Evolutionary conservation across 345 rosid species (phyloP), one percentile per base, ranked within the genome.

Genomic region (Salix dunnii): DNA sequence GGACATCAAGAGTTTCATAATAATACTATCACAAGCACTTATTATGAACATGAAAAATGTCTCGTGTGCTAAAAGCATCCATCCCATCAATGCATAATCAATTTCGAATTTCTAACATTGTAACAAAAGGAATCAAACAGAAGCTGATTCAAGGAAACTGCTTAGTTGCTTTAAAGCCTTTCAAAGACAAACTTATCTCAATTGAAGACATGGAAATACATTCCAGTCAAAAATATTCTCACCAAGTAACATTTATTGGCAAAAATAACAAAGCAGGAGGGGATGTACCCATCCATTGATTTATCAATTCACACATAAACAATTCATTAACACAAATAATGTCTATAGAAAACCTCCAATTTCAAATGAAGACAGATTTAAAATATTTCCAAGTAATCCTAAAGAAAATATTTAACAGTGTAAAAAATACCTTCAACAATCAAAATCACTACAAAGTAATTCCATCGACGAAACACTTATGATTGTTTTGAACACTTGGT

Each of bases 1-100:
- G 16, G n/a, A 49, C 21, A 17, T 73, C 40, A 49, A 75, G 67
- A 66, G 25, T 61, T 64, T 68, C 67, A 69, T 46, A 31, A 73
- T 17, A 49, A 49, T 49, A 49, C 55, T 49, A 49, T n/a, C 7
- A 49, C n/a, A 49, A 49, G 5, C 55, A 49, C 55, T 49, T 49
- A 49, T 49, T 49, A 49, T 49, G 55, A 49, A 6, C 55, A 18
- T 6, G n/a, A 49, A 49, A 18, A 17, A 9, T 5, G 21, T 18
- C n/a, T 49, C 21, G 20, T 17, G 6, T 49, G 55, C 1, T 18
- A 49, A 18, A 1, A 17, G 21, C n/a, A 49, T 49, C 20, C 21
- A 49, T 49, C 55, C 55, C 55, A 49, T 49, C 55, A 49, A 49
- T 6, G 55, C 55, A 49, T 49, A 49, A 49, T 49, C n/a, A 18